Evolutionary conservation across 177 flowering plant genomes (phyloP).

Genomic region (Telopea speciosissima): DNA sequence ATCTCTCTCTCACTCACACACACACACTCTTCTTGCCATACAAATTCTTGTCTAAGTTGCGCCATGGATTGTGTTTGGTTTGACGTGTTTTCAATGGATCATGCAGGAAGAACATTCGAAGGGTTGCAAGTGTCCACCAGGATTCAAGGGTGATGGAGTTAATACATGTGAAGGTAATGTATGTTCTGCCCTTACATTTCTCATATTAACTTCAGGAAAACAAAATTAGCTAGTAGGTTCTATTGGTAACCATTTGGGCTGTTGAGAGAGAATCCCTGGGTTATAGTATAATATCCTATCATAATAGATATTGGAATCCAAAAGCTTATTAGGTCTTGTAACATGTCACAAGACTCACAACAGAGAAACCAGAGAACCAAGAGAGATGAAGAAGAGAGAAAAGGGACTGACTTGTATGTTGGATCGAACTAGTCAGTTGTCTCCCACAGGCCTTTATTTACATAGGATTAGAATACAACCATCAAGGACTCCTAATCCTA

Average conservation of each 20-base stretch:
- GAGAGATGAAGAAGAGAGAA: too few species aligned
- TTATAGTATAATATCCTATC: not conserved
- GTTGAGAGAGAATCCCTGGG: not conserved
- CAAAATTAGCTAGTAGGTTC: not conserved
- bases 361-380: too few species aligned
- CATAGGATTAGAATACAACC: too few species aligned
- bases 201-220: not conserved
- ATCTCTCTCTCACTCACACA: too few species aligned
- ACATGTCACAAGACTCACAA: too few species aligned
- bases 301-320: not conserved
- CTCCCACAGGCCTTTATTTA: too few species aligned
- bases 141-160: slow-evolving; percentile 93
- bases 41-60: not conserved
- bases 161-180: slow-evolving; percentile 67
- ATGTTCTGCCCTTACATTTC: not conserved
- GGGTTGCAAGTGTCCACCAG: slow-evolving; percentile 85
- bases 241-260: not conserved
- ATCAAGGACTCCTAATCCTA: too few species aligned
- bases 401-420: too few species aligned
- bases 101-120: slow-evolving; percentile 58
- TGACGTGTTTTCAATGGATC: not conserved
- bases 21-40: too few species aligned
- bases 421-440: too few species aligned
- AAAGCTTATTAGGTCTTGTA: too few species aligned
- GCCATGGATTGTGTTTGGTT: not conserved